Evolutionary conservation across 139 green algal species (phyloP), one percentile per base, ranked within the genome.

Genomic region (Chlamydomonas sphaeroides): DNA sequence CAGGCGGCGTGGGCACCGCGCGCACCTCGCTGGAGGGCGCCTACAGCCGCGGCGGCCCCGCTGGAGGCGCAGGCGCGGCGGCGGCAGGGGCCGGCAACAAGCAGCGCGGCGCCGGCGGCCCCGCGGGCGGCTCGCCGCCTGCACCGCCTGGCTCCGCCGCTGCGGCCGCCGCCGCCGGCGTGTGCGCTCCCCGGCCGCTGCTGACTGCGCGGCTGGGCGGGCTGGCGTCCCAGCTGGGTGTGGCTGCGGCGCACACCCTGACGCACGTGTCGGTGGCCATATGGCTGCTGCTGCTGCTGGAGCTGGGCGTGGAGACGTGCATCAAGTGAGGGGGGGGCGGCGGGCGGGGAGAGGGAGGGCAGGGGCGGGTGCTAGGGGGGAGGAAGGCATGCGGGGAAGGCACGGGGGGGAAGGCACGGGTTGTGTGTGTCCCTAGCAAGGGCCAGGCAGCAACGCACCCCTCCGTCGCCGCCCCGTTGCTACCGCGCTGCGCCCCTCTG

Each of bases 261-360:
- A 85, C 83, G 18, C 95, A 98, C 83, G 70, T 97, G n/a, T 80
- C 75, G 7, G 35, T 88, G 35, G 95, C 95, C 10, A 68, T 98
- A 28, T 51, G 84, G 65, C 87, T 97, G 67, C 84, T 97, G 79
- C 79, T 98, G 61, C 79, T 97, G 73, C 89, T 98, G 83, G 95
- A 98, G 89, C 86, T 98, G 79, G 95, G 92, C 0, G 85, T 97
- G 53, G 93, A 97, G 84, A 93, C 90, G 41, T 95, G 92, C 81
- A 93, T 96, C 59, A 88, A 79, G 88, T 96, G 70, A 81, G 69
- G 14, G 30, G 15, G 15, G 30, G 35, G 14, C 5, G 26, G 42
- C 42, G 20, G 66, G 66, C 23, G 23, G 25, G 18, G 39, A 7
- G 39, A 21, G 39, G 49, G n/a, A n/a, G n/a, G n/a, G n/a, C n/a